Base-by-base conservation (phyloP, 2,329 filamentous ascomycete genomes). In the Fusarium denticulatum region DNA sequence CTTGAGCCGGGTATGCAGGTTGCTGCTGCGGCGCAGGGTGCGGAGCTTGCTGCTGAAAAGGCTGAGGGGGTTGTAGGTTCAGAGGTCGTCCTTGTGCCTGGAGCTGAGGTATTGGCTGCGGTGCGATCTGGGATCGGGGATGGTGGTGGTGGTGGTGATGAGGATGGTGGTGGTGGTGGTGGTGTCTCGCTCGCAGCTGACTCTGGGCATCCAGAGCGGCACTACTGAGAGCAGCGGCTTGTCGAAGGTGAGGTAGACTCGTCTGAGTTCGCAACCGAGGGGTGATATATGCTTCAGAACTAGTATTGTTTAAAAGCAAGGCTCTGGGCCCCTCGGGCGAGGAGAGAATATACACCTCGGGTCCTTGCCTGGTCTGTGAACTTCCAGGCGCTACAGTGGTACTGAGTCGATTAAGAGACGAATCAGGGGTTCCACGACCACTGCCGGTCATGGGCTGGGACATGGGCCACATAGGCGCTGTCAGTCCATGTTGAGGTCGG, bases 241-340 rank as follows among this genome's bases (percentile, higher is more conserved):
- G 72, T 57, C 79, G 69, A 39, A 81, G 71, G 39, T 78, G 78
- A 24, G 78, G 78, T 45, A 80, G 64, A 46, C 76, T 79, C 5
- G 72, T 63, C 67, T 79, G 80, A 6, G 64, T 68, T 24, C 74
- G 67, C 42, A 80, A 50, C 40, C 83, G 83, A 34, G 86, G 86
- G 4, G 85, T 89, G 67, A 85, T 88, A 66, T 88, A 91, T 16
- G 85, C 82, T 32, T 88, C 88, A 3, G 83, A 78, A 18, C 80
- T 80, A 47, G 84, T 81, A 67, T 85, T 85, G 73, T 88, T 89
- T 45, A 92, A 81, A 12, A 92, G 79, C 4, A 92, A 79, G 11
- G 86, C 90, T 26, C 86, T 86, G 3, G 90, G 90, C 2, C 90
- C 90, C 46, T 85, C 84, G 1, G 90, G 89, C 0, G 90, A 91